phyloP scores from a whole-genome alignment of 768 basidiomycete species.

The Lactarius hengduanensis region DNA sequence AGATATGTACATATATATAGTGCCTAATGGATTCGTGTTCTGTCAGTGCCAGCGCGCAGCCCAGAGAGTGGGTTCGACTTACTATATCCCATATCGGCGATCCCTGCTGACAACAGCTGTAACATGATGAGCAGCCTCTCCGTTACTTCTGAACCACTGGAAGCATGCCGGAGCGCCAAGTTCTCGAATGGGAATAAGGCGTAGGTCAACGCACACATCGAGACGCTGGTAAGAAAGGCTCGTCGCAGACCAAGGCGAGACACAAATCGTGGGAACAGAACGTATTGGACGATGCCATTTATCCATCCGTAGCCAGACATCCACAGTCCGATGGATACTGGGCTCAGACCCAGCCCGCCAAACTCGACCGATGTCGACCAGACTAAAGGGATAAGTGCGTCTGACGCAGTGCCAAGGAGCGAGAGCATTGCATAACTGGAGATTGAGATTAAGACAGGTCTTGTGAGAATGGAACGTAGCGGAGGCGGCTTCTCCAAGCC shows the following conservation, averaged over 20 bases:
- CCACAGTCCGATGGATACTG: conserved; percentile 40
- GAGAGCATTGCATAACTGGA: conserved; percentile 43
- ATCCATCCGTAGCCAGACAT: conserved; percentile 40
- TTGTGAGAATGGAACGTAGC: conserved; percentile 34
- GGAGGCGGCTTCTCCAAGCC: conserved; percentile 23
- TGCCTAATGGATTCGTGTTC: conserved; percentile 40
- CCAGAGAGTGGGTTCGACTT: neutral
- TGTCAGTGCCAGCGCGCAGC: neutral
- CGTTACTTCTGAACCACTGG: neutral
- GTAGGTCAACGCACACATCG: conserved; percentile 31
- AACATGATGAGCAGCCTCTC: neutral
- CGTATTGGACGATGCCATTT: conserved; percentile 40
- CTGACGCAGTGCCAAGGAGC: conserved; percentile 42
- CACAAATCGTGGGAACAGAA: conserved; percentile 39
- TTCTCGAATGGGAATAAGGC: conserved; percentile 33
- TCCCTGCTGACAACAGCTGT: neutral
- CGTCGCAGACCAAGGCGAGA: conserved; percentile 38
- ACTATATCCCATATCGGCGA: conserved; percentile 2
- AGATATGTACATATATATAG: conserved; percentile 65
- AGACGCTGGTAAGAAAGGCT: conserved; percentile 31
- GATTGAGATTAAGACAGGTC: conserved; percentile 41
- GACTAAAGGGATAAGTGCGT: conserved; percentile 48
- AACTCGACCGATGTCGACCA: conserved; percentile 35
- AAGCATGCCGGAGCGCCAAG: neutral
- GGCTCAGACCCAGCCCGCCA: conserved; percentile 36